Percentiles rank a stretch among this genome's conserved stretches.
Evolutionary conservation across 371 early-diverging fungal genomes (phyloP).

Genomic region (Mortierella polycephala): DNA sequence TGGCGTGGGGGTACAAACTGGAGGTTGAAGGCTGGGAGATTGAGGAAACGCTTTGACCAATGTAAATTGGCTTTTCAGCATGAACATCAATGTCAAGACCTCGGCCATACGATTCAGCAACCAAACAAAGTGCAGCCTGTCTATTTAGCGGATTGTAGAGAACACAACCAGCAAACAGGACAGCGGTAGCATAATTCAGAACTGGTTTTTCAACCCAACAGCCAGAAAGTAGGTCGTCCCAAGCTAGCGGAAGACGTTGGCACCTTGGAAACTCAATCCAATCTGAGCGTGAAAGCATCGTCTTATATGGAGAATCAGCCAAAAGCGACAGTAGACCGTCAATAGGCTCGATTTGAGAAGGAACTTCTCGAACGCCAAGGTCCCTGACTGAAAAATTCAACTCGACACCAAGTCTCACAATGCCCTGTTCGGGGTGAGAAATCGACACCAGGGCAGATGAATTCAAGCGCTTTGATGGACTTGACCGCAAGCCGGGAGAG

Average conservation of each 20-base stretch:
- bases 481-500: no score
- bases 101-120: slow-evolving; percentile 23
- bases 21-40: slow-evolving; percentile 11
- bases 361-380: not conserved
- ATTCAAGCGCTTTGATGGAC: no score
- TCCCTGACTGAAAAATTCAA: no score
- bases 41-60: slow-evolving; percentile 14
- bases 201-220: slow-evolving; percentile 17
- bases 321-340: slow-evolving; percentile 14
- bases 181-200: slow-evolving; percentile 19
- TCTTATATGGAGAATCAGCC: slow-evolving; percentile 11
- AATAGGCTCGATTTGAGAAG: slow-evolving; percentile 1
- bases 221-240: slow-evolving; percentile 22
- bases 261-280: slow-evolving; percentile 25
- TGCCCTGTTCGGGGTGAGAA: no score
- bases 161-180: slow-evolving; percentile 15
- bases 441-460: no score
- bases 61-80: slow-evolving; percentile 14
- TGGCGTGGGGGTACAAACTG: slow-evolving; percentile 18
- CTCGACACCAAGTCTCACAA: no score
- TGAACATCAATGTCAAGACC: slow-evolving; percentile 13
- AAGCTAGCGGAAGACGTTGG: slow-evolving; percentile 11
- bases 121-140: slow-evolving; percentile 7
- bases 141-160: slow-evolving; percentile 13
- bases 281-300: slow-evolving; percentile 10